Conservation (phyloP, 1,284 basidiomycete species). For the Cryptococcus sp. region DNA sequence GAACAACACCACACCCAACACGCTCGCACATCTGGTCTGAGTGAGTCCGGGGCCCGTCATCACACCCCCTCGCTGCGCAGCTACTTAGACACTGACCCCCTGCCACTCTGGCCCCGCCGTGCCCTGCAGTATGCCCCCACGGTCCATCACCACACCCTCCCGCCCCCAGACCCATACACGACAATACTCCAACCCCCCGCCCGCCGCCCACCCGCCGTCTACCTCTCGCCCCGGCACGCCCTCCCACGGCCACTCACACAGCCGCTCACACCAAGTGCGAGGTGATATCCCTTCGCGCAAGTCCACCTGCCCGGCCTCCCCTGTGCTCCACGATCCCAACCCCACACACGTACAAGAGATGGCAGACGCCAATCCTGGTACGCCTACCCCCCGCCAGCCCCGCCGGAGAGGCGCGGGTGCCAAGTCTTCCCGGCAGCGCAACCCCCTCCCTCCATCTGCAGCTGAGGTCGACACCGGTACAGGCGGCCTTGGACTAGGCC, state of each 20-base stretch:
- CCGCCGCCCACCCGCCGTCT: not conserved
- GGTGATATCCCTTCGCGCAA: conserved; percentile 12
- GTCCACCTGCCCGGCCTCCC: conserved; percentile 1
- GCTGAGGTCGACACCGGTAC: not conserved
- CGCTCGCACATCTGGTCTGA: conserved; percentile 1
- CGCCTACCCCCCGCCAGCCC: conserved; percentile 17
- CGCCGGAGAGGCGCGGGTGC: conserved; percentile 3
- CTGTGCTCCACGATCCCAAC: not conserved
- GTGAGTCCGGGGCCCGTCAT: no score
- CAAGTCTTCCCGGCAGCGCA: conserved; percentile 12
- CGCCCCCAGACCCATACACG: no score
- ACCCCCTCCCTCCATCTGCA: not conserved
- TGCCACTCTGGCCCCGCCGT: no score
- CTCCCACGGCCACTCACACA: no score
- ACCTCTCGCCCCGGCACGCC: conserved; percentile 10
- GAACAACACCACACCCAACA: conserved; percentile 6
- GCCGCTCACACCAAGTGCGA: not conserved
- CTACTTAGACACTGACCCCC: no score
- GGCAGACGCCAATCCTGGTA: conserved; percentile 10
- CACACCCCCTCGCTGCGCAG: no score
- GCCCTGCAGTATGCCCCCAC: no score
- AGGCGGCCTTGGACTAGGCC: not conserved
- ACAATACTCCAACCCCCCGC: no score
- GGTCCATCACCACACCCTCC: no score
- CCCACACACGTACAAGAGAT: not conserved